Percentiles rank a stretch among this genome's conserved stretches.
Conservation (phyloP, 352 stramenopile species). For the Phytophthora cajani region DNA sequence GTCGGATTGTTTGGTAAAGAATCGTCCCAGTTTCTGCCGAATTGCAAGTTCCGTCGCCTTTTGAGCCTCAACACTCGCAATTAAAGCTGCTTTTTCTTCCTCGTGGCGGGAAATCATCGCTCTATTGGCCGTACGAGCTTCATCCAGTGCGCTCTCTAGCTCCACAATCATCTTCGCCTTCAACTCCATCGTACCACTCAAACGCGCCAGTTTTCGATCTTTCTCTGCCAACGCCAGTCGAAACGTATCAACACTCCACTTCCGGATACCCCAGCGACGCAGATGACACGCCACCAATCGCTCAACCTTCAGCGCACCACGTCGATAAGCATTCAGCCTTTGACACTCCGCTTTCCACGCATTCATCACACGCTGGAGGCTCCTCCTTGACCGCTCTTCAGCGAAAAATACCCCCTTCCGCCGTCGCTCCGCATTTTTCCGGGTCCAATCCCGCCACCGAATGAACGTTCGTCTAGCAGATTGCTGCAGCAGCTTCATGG, state of each 20-base stretch:
- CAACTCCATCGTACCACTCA: constrained; percentile 6
- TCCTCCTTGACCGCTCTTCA: background rate
- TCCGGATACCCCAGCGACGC: constrained; percentile 19
- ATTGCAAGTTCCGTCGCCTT: constrained; percentile 26
- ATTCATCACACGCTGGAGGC: constrained; percentile 8
- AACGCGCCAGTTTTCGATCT: background rate
- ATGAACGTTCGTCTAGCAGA: constrained; percentile 22
- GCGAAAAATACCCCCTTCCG: constrained; percentile 1
- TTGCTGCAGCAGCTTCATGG: constrained; percentile 29
- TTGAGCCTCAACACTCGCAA: constrained; percentile 8
- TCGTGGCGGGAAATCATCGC: constrained; percentile 13
- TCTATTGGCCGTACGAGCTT: background rate
- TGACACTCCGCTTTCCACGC: constrained; percentile 17
- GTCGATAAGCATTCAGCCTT: constrained; percentile 1
- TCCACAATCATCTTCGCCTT: constrained; percentile 12
- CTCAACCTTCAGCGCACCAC: constrained; percentile 8
- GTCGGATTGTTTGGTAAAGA: constrained; percentile 43
- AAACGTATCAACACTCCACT: constrained; percentile 29
- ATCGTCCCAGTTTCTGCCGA: constrained; percentile 38
- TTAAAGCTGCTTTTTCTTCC: constrained; percentile 13
- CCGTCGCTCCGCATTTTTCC: constrained; percentile 9
- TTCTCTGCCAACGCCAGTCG: constrained; percentile 27
- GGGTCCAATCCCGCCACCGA: constrained; percentile 13
- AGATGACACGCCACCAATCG: constrained; percentile 9
- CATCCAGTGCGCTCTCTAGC: constrained; percentile 16